Percentiles rank a stretch among this genome's conserved stretches.
phyloP scores from a whole-genome alignment of 2,329 filamentous ascomycete species.

The Colletotrichum sp. region DNA sequence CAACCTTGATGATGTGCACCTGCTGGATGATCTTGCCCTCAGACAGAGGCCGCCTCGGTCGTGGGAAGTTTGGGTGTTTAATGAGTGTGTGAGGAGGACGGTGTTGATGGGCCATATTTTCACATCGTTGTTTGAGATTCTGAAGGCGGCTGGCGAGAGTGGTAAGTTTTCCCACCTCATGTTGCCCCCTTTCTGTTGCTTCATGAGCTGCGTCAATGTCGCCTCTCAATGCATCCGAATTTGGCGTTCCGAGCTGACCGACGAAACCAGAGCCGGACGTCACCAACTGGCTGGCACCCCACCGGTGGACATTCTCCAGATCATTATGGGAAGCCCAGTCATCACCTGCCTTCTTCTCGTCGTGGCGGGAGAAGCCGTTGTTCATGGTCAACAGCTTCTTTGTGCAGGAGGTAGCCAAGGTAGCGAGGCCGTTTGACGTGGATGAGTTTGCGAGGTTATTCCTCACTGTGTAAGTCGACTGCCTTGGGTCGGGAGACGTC shows the following conservation, averaged over 20 bases:
- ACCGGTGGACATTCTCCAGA: slow-evolving; percentile 43
- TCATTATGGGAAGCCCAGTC: slow-evolving; percentile 48
- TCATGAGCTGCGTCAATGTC: neutral
- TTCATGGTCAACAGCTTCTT: slow-evolving; percentile 37
- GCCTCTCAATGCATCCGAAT: neutral
- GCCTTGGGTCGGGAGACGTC: accelerated
- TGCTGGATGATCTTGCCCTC: slow-evolving; percentile 24
- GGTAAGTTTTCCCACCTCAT: slow-evolving; percentile 16
- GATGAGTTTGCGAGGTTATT: slow-evolving; percentile 45
- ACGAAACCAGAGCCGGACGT: neutral
- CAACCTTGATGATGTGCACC: slow-evolving; percentile 36
- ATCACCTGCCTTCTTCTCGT: slow-evolving; percentile 45
- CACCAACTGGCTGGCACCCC: slow-evolving; percentile 22
- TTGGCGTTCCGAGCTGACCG: neutral
- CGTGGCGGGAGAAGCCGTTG: slow-evolving; percentile 49
- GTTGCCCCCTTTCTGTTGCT: neutral
- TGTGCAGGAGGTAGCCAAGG: slow-evolving; percentile 41
- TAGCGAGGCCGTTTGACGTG: slow-evolving; percentile 39
- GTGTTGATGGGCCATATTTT: slow-evolving; percentile 36
- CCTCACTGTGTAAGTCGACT: slow-evolving; percentile 38
- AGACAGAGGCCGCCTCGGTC: slow-evolving; percentile 40
- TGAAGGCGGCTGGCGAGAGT: slow-evolving; percentile 29
- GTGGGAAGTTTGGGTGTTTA: slow-evolving; percentile 52
- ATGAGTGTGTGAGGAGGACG: slow-evolving; percentile 46
- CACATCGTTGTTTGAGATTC: slow-evolving; percentile 36